Evolutionary conservation across 768 basidiomycete species (phyloP), one percentile per base, ranked within the genome.

Genomic region (Chalciporus sphaerocephalus): DNA sequence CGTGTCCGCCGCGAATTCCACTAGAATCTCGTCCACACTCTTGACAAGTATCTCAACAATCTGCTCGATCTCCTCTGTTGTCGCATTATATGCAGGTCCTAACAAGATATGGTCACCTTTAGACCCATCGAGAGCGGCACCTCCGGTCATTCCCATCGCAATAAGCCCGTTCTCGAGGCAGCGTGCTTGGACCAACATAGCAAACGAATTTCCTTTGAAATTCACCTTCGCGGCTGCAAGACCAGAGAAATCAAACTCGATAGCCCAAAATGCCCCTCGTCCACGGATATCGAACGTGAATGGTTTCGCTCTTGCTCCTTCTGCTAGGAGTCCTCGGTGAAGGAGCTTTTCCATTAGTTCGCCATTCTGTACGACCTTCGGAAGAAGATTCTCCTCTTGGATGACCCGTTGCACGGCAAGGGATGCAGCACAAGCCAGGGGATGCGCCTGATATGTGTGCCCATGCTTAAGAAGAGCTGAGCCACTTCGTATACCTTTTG

Each of bases 401-500:
- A 92, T 83, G 34, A 85, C 82, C 42, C 79, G 72, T 57, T 91
- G 87, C 36, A 92, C 91, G 1, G 88, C 91, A 22, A 94, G 71
- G 13, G 89, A 74, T 16, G 87, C 89, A 9, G 84, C 84, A 55
- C 87, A 91, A 0, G 83, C 75, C 42, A 91, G 56, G 3, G 89
- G 88, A 62, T 89, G 80, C 8, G 77, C 81, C 73, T 88, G 87
- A 60, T 90, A 92, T 3, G 89, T 90, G 64, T 92, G 89, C 0
- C 88, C 90, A 62, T 91, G 87, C 59, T 89, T 87, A 75, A 84
- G 82, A 47, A 84, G 65, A 22, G 87, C 87, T 10, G 83, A 78
- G n/a, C 78, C 71, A 48, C 73, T 76, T 12, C 76, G 73, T 48
- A 94, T 77, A 10, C 83, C 89, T 44, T 80, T 72, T 1, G 83